phyloP scores from a whole-genome alignment of 2,329 filamentous ascomycete genomes.

The Clarireedia hainanense region DNA sequence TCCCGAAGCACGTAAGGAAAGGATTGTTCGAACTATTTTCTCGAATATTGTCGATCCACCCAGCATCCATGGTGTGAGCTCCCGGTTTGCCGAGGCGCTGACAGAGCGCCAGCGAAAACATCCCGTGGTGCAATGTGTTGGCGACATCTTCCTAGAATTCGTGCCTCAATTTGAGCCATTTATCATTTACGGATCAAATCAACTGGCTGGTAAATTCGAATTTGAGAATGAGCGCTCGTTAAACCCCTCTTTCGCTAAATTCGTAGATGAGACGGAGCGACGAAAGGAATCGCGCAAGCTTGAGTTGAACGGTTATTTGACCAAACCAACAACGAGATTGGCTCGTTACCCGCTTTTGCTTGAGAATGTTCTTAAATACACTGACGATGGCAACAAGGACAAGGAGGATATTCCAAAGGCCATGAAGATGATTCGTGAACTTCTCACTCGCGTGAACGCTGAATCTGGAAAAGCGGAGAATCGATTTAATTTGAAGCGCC shows the following conservation, averaged over 20 bases:
- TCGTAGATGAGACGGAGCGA: constrained; percentile 93
- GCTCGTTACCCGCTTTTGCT: constrained; percentile 88
- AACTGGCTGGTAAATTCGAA: constrained; percentile 93
- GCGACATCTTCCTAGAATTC: constrained; percentile 89
- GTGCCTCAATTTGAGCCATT: constrained; percentile 92
- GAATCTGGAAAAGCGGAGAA: constrained; percentile 98
- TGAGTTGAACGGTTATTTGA: constrained; percentile 94
- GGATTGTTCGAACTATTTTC: constrained; percentile 90
- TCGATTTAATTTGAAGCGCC: constrained; percentile 85
- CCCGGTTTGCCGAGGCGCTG: constrained; percentile 76
- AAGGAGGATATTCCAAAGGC: constrained; percentile 89
- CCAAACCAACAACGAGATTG: constrained; percentile 91
- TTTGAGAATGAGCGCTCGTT: constrained; percentile 91
- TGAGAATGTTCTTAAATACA: constrained; percentile 87
- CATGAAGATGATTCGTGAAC: constrained; percentile 75
- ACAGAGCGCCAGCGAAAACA: constrained; percentile 86
- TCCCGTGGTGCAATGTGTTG: constrained; percentile 80
- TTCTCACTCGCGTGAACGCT: constrained; percentile 80
- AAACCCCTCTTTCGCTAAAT: constrained; percentile 78
- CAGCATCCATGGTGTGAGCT: constrained; percentile 82
- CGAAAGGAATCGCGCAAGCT: constrained; percentile 95
- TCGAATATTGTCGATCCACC: constrained; percentile 83
- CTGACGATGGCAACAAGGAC: constrained; percentile 80
- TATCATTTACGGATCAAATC: constrained; percentile 91
- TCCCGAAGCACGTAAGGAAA: constrained; percentile 77